These are phyloP conservation scores for Anisodus tanguticus DNA, from an alignment of 257 asterid species.

Conservation along the genomic window DNA sequence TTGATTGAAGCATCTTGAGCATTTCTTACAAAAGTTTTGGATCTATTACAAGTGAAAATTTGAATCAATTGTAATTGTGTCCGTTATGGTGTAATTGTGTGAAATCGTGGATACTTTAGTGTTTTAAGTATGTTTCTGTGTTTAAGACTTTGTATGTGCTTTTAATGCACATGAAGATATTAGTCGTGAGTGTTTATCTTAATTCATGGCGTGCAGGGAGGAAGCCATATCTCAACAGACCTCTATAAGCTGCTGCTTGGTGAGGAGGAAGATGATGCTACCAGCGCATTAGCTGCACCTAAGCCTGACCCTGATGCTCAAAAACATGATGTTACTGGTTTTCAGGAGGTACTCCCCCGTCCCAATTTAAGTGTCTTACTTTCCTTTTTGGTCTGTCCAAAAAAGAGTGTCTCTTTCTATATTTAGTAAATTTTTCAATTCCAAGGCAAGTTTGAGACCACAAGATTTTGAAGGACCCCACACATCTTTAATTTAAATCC, in stretches of 20 bases:
- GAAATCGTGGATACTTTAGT: background rate
- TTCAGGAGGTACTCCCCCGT: slow-evolving; percentile 59
- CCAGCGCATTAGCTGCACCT: slow-evolving; percentile 81
- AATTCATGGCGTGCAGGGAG: slow-evolving; percentile 61
- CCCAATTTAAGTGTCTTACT: no score
- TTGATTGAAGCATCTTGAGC: background rate
- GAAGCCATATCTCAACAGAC: slow-evolving; percentile 83
- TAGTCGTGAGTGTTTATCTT: slow-evolving; percentile 27
- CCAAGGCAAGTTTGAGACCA: no score
- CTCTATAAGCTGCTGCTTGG: slow-evolving; percentile 76
- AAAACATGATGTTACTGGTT: slow-evolving; percentile 53
- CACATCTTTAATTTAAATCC: no score
- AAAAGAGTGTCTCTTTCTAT: no score
- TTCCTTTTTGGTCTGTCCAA: no score
- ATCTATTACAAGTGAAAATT: background rate
- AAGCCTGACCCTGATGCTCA: slow-evolving; percentile 79
- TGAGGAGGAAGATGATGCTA: slow-evolving; percentile 99
- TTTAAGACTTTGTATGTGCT: background rate
- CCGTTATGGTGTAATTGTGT: background rate
- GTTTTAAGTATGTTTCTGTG: background rate
- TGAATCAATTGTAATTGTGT: background rate
- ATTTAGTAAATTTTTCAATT: no score
- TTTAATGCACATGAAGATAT: background rate
- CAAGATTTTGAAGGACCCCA: no score
- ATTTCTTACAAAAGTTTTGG: background rate